Percentiles rank a stretch among this genome's conserved stretches.
Conservation (phyloP, 768 basidiomycete species). For the Mycena floridula region DNA sequence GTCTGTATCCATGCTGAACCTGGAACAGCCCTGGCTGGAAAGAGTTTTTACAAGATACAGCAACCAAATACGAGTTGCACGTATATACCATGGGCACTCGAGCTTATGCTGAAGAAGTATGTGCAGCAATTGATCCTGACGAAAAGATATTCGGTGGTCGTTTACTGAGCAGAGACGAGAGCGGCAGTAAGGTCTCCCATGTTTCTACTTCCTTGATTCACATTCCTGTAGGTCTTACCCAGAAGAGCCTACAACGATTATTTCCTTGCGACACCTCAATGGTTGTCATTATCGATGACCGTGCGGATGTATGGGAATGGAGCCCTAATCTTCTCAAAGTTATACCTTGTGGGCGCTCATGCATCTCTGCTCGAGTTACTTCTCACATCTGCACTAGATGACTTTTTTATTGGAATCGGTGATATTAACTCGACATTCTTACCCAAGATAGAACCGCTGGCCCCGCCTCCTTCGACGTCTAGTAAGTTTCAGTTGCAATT, state of each 20-base stretch:
- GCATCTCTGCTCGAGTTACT: constrained; percentile 3
- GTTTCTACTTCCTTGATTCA: constrained; percentile 1
- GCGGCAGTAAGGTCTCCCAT: constrained; percentile 66
- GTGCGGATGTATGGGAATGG: constrained; percentile 98
- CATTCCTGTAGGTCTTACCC: constrained; percentile 63
- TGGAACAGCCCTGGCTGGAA: constrained; percentile 67
- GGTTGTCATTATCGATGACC: constrained; percentile 99
- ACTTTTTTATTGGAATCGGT: constrained; percentile 97
- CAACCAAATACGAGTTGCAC: constrained; percentile 93
- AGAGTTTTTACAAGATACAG: constrained; percentile 66
- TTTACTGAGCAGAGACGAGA: constrained; percentile 90
- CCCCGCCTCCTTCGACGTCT: constrained; percentile 24
- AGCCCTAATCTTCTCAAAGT: constrained; percentile 96
- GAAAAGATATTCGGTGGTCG: constrained; percentile 81
- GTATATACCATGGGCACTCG: constrained; percentile 99
- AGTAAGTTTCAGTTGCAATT: no score
- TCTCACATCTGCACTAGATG: constrained; percentile 49
- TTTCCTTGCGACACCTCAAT: constrained; percentile 98
- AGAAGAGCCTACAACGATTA: constrained; percentile 85
- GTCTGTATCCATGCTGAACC: constrained; percentile 10
- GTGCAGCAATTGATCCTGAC: constrained; percentile 88
- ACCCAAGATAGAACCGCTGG: constrained; percentile 64
- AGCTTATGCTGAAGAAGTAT: constrained; percentile 93
- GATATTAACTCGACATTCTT: constrained; percentile 97
- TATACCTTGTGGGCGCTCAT: constrained; percentile 72